These are phyloP conservation scores for Vachellia collinsii DNA, from an alignment of 306 rosid species.

Conservation along the genomic window DNA sequence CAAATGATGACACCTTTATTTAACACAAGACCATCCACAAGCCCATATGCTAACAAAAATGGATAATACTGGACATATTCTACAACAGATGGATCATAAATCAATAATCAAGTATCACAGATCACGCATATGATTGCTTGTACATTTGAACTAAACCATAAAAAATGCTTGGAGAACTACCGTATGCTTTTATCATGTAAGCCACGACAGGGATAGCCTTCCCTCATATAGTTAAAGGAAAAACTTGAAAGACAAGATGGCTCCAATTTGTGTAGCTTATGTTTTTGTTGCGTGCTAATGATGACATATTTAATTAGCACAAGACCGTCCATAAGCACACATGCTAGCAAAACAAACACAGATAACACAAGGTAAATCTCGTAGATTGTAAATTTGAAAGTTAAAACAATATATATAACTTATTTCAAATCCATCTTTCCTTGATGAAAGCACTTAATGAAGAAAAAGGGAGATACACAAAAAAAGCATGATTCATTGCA, in stretches of 20 bases:
- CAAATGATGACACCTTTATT: too few species aligned
- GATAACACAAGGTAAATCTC: background rate
- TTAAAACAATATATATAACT: background rate
- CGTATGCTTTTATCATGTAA: background rate
- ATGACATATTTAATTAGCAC: constrained; percentile 41
- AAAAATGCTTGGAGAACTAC: background rate
- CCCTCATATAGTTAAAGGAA: constrained; percentile 14
- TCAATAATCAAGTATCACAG: background rate
- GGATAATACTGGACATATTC: background rate
- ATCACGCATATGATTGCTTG: background rate
- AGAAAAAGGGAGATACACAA: background rate
- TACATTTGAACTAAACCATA: background rate
- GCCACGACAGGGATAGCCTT: constrained; percentile 39
- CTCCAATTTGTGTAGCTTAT: constrained; percentile 45
- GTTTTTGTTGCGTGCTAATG: constrained; percentile 47
- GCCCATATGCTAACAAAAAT: constrained; percentile 32
- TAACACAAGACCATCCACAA: constrained; percentile 51
- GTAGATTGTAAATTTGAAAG: background rate
- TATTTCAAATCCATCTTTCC: background rate
- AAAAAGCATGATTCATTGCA: background rate
- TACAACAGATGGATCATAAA: background rate
- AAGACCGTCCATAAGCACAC: constrained; percentile 49
- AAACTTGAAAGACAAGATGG: constrained; percentile 42
- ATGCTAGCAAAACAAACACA: background rate
- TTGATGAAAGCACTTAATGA: background rate